Conservation (phyloP, 2,329 filamentous ascomycete species). For the Waltergamsia citrina region DNA sequence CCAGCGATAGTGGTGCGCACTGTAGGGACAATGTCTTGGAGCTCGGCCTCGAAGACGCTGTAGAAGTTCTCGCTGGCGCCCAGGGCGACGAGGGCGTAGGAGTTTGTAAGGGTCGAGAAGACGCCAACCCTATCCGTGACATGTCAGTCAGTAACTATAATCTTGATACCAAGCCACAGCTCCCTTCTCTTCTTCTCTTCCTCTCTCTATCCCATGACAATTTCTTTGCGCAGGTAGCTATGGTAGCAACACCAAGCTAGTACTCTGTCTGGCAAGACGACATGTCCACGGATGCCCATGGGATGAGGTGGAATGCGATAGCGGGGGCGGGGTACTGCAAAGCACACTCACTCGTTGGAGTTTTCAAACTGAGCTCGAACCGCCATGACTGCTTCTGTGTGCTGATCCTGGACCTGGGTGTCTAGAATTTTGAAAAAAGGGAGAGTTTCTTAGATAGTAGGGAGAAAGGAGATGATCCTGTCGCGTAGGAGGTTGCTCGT, state of each 20-base stretch:
- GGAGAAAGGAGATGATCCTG: too few species aligned
- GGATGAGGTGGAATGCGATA: slow-evolving; percentile 5
- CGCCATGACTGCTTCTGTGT: slow-evolving; percentile 38
- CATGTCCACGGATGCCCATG: background rate
- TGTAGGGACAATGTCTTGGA: slow-evolving; percentile 95
- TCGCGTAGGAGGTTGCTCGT: too few species aligned
- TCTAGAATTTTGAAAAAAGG: background rate
- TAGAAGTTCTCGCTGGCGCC: slow-evolving; percentile 99
- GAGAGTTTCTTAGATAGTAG: too few species aligned
- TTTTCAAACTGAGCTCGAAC: slow-evolving; percentile 75
- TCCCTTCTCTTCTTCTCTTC: background rate
- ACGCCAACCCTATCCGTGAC: slow-evolving; percentile 76
- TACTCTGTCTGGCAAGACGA: background rate
- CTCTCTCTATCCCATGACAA: background rate
- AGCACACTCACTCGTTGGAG: slow-evolving; percentile 67
- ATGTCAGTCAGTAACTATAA: too few species aligned
- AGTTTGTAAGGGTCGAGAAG: slow-evolving; percentile 94
- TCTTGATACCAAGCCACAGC: too few species aligned
- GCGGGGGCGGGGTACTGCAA: slow-evolving; percentile 13
- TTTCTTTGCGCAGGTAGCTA: too few species aligned
- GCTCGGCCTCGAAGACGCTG: slow-evolving; percentile 94
- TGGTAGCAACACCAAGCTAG: background rate
- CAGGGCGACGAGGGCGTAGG: slow-evolving; percentile 87
- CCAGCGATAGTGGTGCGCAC: slow-evolving; percentile 94
- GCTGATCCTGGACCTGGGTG: background rate